Percentiles rank a stretch among this genome's conserved stretches.
Conservation (phyloP, 2,329 filamentous ascomycete species). For the Cercospora zeae-maydis region DNA sequence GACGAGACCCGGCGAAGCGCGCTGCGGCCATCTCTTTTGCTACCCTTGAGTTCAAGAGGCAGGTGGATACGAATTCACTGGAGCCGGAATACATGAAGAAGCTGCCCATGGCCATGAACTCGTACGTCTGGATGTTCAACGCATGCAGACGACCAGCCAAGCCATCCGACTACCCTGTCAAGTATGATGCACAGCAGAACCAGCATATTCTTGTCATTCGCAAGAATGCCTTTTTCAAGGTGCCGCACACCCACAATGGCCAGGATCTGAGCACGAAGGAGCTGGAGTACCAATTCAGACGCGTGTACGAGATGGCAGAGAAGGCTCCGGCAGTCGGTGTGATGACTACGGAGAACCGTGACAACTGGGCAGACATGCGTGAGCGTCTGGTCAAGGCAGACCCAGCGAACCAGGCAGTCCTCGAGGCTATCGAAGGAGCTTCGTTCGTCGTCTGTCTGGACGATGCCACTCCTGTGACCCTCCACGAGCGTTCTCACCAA, state of each 20-base stretch:
- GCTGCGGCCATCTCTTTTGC: slow-evolving; percentile 86
- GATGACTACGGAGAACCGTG: slow-evolving; percentile 87
- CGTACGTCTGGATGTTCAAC: slow-evolving; percentile 99
- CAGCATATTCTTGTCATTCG: slow-evolving; percentile 86
- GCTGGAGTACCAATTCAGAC: slow-evolving; percentile 83
- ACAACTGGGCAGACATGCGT: slow-evolving; percentile 82
- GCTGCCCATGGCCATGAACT: slow-evolving; percentile 95
- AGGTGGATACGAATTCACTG: slow-evolving; percentile 75
- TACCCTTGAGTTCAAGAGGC: slow-evolving; percentile 87
- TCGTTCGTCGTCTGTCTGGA: slow-evolving; percentile 93
- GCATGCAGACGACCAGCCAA: slow-evolving; percentile 77
- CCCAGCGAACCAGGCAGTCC: slow-evolving; percentile 69
- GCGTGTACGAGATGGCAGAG: slow-evolving; percentile 75
- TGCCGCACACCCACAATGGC: slow-evolving; percentile 74
- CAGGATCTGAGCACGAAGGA: slow-evolving; percentile 84
- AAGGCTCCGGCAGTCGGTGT: slow-evolving; percentile 72
- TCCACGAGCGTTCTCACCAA: slow-evolving; percentile 90
- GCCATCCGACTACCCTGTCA: slow-evolving; percentile 76
- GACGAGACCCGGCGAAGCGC: slow-evolving; percentile 84
- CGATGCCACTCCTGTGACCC: slow-evolving; percentile 82
- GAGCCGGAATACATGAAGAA: slow-evolving; percentile 99
- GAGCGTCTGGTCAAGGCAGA: slow-evolving; percentile 71
- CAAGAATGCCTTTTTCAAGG: slow-evolving; percentile 98
- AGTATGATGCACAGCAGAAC: slow-evolving; percentile 70
- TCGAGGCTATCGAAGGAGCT: slow-evolving; percentile 80